Evolutionary conservation across 1,139 yeast genomes (phyloP).

Genomic region (Kazachstania sp.): DNA sequence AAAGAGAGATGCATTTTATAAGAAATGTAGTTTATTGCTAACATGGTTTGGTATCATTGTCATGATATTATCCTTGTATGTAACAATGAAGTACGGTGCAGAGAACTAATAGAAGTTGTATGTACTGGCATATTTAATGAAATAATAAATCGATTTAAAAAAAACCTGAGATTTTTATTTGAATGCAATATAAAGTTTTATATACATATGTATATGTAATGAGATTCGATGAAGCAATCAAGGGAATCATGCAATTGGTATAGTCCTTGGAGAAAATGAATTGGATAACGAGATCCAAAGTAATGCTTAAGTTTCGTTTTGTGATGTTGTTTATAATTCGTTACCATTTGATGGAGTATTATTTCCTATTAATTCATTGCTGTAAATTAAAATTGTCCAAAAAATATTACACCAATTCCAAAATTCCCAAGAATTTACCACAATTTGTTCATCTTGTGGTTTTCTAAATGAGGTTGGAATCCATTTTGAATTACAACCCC

Average conservation of each 20-base stretch:
- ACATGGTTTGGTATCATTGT: conserved; percentile 67
- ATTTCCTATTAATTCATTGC: conserved; percentile 53
- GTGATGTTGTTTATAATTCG: conserved; percentile 1
- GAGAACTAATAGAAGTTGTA: background rate
- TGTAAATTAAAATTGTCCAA: conserved; percentile 68
- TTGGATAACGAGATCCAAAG: background rate
- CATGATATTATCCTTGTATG: conserved; percentile 68
- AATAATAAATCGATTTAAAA: background rate
- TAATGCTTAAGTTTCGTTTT: background rate
- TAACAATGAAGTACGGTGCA: conserved; percentile 46
- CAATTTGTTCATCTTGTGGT: conserved; percentile 24
- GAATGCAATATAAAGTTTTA: background rate
- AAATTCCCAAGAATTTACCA: conserved; percentile 78
- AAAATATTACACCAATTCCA: conserved; percentile 96
- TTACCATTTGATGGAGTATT: background rate
- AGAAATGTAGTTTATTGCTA: conserved; percentile 52
- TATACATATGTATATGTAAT: too few relatives aligned
- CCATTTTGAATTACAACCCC: conserved; percentile 41
- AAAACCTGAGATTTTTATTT: background rate
- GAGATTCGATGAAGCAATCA: too few relatives aligned
- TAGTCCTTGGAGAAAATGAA: background rate
- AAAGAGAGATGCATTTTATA: conserved; percentile 36
- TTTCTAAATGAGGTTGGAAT: conserved; percentile 6
- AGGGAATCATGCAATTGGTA: too few relatives aligned
- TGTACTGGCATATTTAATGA: background rate